Percentiles rank a stretch among this genome's conserved stretches.
These are phyloP conservation scores for Sinapis alba DNA, from an alignment of 441 rosid genomes.

Conservation along the genomic window DNA sequence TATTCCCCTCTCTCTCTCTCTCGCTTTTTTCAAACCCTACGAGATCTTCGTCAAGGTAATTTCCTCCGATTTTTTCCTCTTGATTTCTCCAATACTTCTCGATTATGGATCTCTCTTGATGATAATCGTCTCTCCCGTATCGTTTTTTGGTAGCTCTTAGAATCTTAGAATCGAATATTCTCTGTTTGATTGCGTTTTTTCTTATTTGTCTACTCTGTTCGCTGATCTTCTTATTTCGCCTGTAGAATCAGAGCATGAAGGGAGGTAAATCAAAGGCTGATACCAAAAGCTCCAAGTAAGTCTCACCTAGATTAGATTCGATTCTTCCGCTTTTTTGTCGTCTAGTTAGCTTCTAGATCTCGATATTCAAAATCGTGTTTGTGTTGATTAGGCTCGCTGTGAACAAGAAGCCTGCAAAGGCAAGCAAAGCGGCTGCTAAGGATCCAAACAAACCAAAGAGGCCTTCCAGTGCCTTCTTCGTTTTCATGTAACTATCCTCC, in stretches of 20 bases:
- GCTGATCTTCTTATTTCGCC: slow-evolving; percentile 39
- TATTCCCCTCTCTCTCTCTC: slow-evolving; percentile 1
- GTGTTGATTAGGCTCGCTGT: slow-evolving; percentile 69
- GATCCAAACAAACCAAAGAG: slow-evolving; percentile 97
- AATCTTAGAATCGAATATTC: not conserved
- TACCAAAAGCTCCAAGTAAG: slow-evolving; percentile 69
- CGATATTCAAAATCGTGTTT: not conserved
- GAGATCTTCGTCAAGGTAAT: slow-evolving; percentile 53
- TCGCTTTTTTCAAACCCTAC: slow-evolving; percentile 28
- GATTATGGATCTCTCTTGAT: not conserved
- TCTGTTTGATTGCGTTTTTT: slow-evolving; percentile 16
- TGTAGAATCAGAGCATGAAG: slow-evolving; percentile 77
- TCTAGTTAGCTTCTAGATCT: slow-evolving; percentile 38
- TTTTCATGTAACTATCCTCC: slow-evolving; percentile 69
- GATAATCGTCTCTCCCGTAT: not conserved
- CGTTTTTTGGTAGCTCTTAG: not conserved
- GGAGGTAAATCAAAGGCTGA: slow-evolving; percentile 88
- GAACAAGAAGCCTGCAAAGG: slow-evolving; percentile 69
- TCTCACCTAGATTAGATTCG: not conserved
- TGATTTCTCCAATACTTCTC: slow-evolving; percentile 3
- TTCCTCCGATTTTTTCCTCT: slow-evolving; percentile 11
- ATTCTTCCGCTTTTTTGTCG: not conserved
- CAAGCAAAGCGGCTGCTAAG: slow-evolving; percentile 74
- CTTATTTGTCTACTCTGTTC: not conserved
- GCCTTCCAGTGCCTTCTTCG: slow-evolving; percentile 98